A percentile compares a stretch with the other conserved stretches of the same genome.
These are phyloP conservation scores for Rhizophora apiculata DNA, from an alignment of 345 rosid genomes.

Conservation along the genomic window DNA sequence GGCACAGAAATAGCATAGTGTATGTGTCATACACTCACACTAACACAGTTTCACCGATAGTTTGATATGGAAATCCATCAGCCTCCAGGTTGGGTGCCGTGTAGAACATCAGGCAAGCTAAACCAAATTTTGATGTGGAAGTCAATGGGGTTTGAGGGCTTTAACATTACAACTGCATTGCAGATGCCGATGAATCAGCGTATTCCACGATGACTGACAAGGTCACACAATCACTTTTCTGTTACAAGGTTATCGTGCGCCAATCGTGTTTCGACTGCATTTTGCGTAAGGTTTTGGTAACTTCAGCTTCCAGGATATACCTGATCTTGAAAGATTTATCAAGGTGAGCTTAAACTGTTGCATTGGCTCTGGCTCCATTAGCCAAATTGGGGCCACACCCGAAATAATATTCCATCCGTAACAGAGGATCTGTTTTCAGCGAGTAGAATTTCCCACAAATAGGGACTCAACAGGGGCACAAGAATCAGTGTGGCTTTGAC, in stretches of 20 bases:
- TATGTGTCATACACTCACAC: neutral
- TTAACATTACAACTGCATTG: too few species aligned
- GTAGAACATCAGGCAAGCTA: neutral
- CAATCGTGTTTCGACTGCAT: neutral
- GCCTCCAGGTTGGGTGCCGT: neutral
- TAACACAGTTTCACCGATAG: neutral
- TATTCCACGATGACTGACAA: too few species aligned
- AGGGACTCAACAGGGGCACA: slow-evolving; percentile 9
- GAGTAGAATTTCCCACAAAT: neutral
- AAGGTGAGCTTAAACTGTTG: too few species aligned
- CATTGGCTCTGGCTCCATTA: neutral
- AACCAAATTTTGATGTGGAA: neutral
- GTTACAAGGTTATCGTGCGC: neutral
- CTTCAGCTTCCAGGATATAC: too few species aligned
- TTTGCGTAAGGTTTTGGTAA: too few species aligned
- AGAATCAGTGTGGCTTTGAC: neutral
- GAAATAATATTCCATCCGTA: neutral
- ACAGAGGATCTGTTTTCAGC: slow-evolving; percentile 7
- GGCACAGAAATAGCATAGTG: neutral
- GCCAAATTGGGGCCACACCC: neutral
- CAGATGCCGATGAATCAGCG: too few species aligned
- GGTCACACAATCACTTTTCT: too few species aligned
- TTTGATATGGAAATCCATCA: neutral
- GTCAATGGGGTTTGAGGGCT: neutral
- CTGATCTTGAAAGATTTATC: too few species aligned